Conservation (phyloP, 2,329 filamentous ascomycete genomes). For the Aspergillus thermomutatus region DNA sequence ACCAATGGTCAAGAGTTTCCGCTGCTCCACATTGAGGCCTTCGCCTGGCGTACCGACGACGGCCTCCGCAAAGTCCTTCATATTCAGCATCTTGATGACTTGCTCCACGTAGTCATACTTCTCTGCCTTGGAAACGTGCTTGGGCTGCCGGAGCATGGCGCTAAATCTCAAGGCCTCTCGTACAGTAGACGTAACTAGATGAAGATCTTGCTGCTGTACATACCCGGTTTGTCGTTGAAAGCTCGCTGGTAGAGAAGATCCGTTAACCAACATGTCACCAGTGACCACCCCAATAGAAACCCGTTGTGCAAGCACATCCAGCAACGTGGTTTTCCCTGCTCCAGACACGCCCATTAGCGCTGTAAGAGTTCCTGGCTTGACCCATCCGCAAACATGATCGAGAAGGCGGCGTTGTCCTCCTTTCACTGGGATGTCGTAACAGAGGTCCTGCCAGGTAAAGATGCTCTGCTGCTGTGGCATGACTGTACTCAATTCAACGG, state of each 20-base stretch:
- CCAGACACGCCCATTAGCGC: slow-evolving; percentile 61
- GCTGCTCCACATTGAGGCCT: slow-evolving; percentile 60
- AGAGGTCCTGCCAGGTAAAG: slow-evolving; percentile 54
- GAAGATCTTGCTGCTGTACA: slow-evolving; percentile 70
- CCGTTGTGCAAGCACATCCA: slow-evolving; percentile 57
- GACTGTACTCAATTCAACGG: slow-evolving; percentile 1
- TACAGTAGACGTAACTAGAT: slow-evolving; percentile 78
- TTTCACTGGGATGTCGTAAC: slow-evolving; percentile 53
- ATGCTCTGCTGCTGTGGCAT: slow-evolving; percentile 38
- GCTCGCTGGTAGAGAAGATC: slow-evolving; percentile 52
- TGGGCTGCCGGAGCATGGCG: slow-evolving; percentile 77
- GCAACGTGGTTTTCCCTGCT: slow-evolving; percentile 60
- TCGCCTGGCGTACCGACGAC: slow-evolving; percentile 83
- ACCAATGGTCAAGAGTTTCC: slow-evolving; percentile 78
- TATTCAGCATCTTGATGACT: slow-evolving; percentile 75
- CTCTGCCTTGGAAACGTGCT: slow-evolving; percentile 63
- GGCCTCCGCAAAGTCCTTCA: slow-evolving; percentile 83
- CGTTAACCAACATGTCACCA: slow-evolving; percentile 65
- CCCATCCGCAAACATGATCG: slow-evolving; percentile 53
- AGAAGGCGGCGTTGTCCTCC: slow-evolving; percentile 50
- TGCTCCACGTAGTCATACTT: slow-evolving; percentile 84
- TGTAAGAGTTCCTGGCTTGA: slow-evolving; percentile 38
- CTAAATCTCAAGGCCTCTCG: slow-evolving; percentile 83
- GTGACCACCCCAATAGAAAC: slow-evolving; percentile 61
- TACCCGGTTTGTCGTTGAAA: slow-evolving; percentile 67